phyloP scores from a whole-genome alignment of 345 rosid species.

The Rhodamnia argentea region DNA sequence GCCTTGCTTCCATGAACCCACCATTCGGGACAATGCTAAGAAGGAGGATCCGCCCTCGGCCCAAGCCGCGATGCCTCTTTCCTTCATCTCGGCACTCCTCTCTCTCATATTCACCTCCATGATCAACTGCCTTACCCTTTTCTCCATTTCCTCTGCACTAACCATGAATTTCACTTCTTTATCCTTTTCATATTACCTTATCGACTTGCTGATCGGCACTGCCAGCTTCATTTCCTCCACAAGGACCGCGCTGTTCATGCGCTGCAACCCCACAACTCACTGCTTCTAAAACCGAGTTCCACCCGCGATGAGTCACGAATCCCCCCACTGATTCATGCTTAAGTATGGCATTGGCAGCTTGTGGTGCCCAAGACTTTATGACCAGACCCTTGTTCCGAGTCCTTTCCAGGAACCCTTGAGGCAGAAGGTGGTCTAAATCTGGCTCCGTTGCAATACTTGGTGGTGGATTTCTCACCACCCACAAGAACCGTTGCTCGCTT shows the following conservation, averaged over 20 bases:
- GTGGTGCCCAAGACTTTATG: slow-evolving; percentile 20
- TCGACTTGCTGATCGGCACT: background rate
- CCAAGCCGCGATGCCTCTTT: slow-evolving; percentile 4
- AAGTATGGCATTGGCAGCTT: background rate
- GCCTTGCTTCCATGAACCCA: background rate
- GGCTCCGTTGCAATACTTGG: background rate
- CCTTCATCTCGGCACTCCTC: background rate
- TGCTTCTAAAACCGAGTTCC: slow-evolving; percentile 25
- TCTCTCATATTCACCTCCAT: background rate
- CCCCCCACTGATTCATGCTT: slow-evolving; percentile 13
- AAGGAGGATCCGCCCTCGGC: background rate
- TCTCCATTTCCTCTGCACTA: slow-evolving; percentile 8
- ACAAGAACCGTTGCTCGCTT: slow-evolving; percentile 11
- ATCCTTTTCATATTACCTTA: background rate
- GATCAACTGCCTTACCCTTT: slow-evolving; percentile 4
- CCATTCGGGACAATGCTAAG: slow-evolving; percentile 6
- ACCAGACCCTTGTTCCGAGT: slow-evolving; percentile 8
- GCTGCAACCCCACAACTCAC: slow-evolving; percentile 17
- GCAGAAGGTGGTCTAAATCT: background rate
- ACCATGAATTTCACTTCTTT: background rate
- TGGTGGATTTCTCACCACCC: slow-evolving; percentile 8
- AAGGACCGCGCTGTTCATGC: slow-evolving; percentile 7
- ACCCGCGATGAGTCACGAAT: slow-evolving; percentile 21
- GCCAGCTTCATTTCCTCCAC: slow-evolving; percentile 22
- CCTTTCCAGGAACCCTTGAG: slow-evolving; percentile 24